phyloP scores from a whole-genome alignment of 1,284 basidiomycete species.

The Taiwanofungus camphoratus region DNA sequence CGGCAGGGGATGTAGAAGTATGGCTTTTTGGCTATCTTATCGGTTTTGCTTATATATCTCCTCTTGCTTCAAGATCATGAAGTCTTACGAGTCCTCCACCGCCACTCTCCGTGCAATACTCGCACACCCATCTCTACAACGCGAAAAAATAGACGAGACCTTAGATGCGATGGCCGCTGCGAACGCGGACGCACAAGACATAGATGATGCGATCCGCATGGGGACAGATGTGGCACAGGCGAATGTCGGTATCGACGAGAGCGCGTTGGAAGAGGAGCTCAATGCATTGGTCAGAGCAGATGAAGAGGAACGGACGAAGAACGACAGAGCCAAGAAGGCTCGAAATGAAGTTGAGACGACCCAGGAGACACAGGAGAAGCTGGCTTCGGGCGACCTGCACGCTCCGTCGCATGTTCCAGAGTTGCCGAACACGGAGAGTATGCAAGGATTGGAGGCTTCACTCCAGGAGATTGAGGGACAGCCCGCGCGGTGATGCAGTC shows the following conservation, averaged over 20 bases:
- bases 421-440: neutral
- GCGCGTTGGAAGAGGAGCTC: constrained; percentile 59
- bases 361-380: constrained; percentile 3
- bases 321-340: constrained; percentile 34
- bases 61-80: constrained; percentile 71
- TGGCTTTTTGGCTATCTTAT: constrained; percentile 8
- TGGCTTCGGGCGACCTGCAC: constrained; percentile 6
- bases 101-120: constrained; percentile 73
- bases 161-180: constrained; percentile 84
- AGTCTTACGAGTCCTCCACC: constrained; percentile 78
- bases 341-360: constrained; percentile 13
- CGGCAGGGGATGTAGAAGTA: constrained; percentile 86
- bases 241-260: constrained; percentile 47
- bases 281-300: constrained; percentile 45
- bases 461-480: neutral
- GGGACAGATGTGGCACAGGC: constrained; percentile 56
- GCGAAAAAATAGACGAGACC: constrained; percentile 75
- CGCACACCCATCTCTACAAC: constrained; percentile 72
- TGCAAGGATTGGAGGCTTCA: neutral
- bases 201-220: constrained; percentile 72
- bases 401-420: constrained; percentile 5
- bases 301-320: constrained; percentile 37
- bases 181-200: constrained; percentile 74
- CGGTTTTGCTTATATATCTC: neutral
- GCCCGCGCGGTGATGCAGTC: neutral